Base-by-base conservation (phyloP, 306 rosid genomes). In the Pyrus bretschneideri region DNA sequence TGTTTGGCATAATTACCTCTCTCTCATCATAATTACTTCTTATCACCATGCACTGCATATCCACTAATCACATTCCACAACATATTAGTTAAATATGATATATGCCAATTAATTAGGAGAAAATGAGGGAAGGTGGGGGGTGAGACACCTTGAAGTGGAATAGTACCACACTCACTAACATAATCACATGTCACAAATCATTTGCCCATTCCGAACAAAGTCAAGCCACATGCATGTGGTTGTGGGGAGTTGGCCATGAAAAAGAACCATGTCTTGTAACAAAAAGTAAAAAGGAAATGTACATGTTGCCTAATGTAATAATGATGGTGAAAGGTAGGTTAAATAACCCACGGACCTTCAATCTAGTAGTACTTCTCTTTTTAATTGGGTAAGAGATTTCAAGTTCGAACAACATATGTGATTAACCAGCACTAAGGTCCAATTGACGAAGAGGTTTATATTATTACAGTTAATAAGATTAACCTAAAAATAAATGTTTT, bases 141-240 rank as follows among this genome's bases (percentile, higher is more conserved):
- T 17, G n/a, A 25, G 27, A 25, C 27, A 49, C 29, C 33, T 21
- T 27, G 38, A 19, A 58, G 75, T 72, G 84, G 69, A 83, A 77
- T 77, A 77, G 18, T 35, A 75, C 49, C 78, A 76, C 69, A 51
- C 76, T 59, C 77, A 81, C 78, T 76, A 72, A 81, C 90, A 51
- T 73, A 74, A 81, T 85, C 93, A 85, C n/a, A 62, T 49, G 70
- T 74, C 72, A 74, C 73, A 68, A 80, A 25, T 58, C 72, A 70
- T 46, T 74, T 80, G 71, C 59, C 66, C 67, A 72, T 71, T 85
- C 77, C 25, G 25, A 77, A 69, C 67, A 70, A 79, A 81, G 77
- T 79, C 68, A 57, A 71, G 81, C 66, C 79, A 77, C 65, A 70
- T 14, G 52, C 15, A n/a, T n/a, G 3, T 55, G n/a, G 14, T 57